Base-by-base conservation (phyloP, 2,329 filamentous ascomycete genomes). In the Coniochaeta prunicola region DNA sequence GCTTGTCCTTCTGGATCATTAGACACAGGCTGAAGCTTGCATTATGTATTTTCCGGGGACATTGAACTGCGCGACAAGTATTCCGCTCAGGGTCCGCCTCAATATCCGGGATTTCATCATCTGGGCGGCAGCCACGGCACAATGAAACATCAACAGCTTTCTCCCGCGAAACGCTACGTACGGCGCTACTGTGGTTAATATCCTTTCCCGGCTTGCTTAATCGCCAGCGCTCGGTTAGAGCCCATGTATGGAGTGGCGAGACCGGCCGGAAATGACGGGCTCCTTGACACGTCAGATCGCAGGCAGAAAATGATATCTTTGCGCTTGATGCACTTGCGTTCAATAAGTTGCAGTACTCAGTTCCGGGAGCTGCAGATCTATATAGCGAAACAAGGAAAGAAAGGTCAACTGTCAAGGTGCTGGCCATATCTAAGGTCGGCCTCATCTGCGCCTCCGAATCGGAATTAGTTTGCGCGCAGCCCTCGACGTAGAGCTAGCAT, bases 361-460 rank as follows among this genome's bases (percentile, higher is more conserved):
- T n/a, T n/a, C 36, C 17, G 36, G 36, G 59, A 50, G 56, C 48
- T 60, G 62, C 62, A 64, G 62, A 64, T 65, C 64, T 57, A 60
- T 61, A 59, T 61, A 59, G 61, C 59, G 59, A 65, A 63, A 64
- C 60, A 61, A 63, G 62, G 59, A 64, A 63, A 60, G 54, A 24
- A 57, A 50, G 19, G 13, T 33, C 45, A 2, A 13, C 21, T 26
- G 30, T 50, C 45, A 30, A 21, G 45, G 45, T 30, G 45, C 9
- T 28, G 24, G 24, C n/a, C 45, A 45, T 26, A 13, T 24, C 26
- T 45, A 45, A 45, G 40, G 40, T 45, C 26, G 40, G 21, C 4
- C 40, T 24, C 40, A 26, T 6, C 40, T 26, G 10, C 21, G 40
- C 40, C 24, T 26, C 19, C 40, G 24, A 45, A 45, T 45, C 40